phyloP scores from a whole-genome alignment of 257 asterid species.

The Solanum neorickii region DNA sequence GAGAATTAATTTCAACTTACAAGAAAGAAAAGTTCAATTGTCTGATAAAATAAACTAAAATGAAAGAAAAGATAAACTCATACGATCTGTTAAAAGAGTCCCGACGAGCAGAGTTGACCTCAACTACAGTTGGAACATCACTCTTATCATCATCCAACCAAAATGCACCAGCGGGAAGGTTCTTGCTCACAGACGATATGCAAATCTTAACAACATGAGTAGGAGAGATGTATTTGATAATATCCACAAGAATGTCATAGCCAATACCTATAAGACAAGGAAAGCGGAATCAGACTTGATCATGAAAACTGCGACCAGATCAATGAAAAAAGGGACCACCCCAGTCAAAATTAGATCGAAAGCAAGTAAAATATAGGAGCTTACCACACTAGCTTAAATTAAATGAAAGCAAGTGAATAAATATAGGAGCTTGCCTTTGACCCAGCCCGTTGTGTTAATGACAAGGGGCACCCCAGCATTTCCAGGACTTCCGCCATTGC shows the following conservation, averaged over 20 bases:
- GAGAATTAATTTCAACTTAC: background rate
- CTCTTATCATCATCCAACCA: slow-evolving; percentile 52
- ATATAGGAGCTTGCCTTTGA: slow-evolving; percentile 49
- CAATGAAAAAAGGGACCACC: background rate
- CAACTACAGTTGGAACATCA: slow-evolving; percentile 33
- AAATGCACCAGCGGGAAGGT: slow-evolving; percentile 81
- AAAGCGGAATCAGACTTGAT: background rate
- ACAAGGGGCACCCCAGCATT: slow-evolving; percentile 55
- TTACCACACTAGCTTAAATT: slow-evolving; percentile 21
- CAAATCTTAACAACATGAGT: slow-evolving; percentile 75
- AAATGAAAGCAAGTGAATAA: slow-evolving; percentile 1
- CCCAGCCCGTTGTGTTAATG: slow-evolving; percentile 96
- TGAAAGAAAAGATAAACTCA: slow-evolving; percentile 7
- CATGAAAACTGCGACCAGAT: background rate
- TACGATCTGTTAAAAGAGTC: slow-evolving; percentile 72
- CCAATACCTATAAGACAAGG: slow-evolving; percentile 60
- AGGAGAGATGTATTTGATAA: slow-evolving; percentile 63
- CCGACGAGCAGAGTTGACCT: slow-evolving; percentile 65
- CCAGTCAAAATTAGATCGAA: background rate
- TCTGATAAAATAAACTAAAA: background rate
- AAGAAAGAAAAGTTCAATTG: background rate
- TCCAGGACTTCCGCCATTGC: slow-evolving; percentile 14
- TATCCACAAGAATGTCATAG: slow-evolving; percentile 70
- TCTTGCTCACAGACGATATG: slow-evolving; percentile 48
- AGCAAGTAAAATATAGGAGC: slow-evolving; percentile 4